phyloP scores from a whole-genome alignment of 352 stramenopile species.

The Phytopythium oedochilum region DNA sequence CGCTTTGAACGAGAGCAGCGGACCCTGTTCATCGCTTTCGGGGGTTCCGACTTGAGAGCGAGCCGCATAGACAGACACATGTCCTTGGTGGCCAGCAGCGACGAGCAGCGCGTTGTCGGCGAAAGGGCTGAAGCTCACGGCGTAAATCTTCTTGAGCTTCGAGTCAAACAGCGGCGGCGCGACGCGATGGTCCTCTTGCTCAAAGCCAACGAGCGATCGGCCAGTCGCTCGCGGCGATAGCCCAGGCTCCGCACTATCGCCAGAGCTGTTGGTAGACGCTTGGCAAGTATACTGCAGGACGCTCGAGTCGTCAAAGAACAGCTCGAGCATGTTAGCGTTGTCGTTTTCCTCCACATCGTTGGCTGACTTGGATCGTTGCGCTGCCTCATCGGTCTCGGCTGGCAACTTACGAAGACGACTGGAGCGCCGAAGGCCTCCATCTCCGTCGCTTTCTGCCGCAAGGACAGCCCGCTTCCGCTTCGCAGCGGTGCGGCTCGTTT shows the following conservation, averaged over 20 bases:
- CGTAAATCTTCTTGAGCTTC: slow-evolving; percentile 38
- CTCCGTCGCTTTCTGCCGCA: not conserved
- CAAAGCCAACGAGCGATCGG: slow-evolving; percentile 15
- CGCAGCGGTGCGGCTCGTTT: not conserved
- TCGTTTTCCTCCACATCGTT: slow-evolving; percentile 7
- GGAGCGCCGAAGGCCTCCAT: slow-evolving; percentile 20
- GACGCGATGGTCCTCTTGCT: slow-evolving; percentile 8
- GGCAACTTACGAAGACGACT: slow-evolving; percentile 22
- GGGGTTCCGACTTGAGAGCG: slow-evolving; percentile 1
- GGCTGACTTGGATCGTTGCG: not conserved
- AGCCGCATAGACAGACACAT: slow-evolving; percentile 36
- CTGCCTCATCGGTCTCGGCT: not conserved
- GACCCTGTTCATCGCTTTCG: slow-evolving; percentile 9
- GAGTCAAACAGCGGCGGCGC: slow-evolving; percentile 20
- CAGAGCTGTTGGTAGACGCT: not conserved
- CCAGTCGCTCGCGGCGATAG: not conserved
- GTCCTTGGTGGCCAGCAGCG: slow-evolving; percentile 35
- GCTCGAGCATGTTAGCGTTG: slow-evolving; percentile 7
- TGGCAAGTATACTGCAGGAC: slow-evolving; percentile 26
- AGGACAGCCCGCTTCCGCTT: slow-evolving; percentile 4
- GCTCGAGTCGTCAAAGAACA: slow-evolving; percentile 26
- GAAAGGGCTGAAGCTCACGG: slow-evolving; percentile 38
- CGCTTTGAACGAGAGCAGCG: slow-evolving; percentile 50
- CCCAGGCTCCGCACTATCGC: not conserved
- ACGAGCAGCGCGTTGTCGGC: slow-evolving; percentile 30